These are phyloP conservation scores for Moricandia arvensis DNA, from an alignment of 345 rosid species.

Conservation along the genomic window DNA sequence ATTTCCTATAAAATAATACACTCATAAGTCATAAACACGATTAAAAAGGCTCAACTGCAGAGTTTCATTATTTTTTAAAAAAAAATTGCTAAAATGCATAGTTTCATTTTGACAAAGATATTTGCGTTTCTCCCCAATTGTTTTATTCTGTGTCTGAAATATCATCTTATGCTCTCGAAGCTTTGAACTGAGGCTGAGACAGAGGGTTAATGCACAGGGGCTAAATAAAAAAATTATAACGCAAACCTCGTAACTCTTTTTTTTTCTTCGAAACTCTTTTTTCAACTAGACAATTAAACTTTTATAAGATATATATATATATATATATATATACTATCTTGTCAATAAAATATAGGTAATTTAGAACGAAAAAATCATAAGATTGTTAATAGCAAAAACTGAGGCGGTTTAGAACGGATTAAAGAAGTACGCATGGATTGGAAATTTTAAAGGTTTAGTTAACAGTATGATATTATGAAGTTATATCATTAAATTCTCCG, in stretches of 20 bases:
- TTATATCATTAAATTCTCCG: not conserved
- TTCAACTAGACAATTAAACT: not conserved
- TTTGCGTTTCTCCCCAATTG: not conserved
- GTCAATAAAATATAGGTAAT: not conserved
- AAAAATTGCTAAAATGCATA: conserved; percentile 10
- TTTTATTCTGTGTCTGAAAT: conserved; percentile 10
- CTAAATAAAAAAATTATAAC: not conserved
- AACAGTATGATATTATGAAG: not conserved
- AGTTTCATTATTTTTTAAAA: not conserved
- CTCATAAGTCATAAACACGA: not conserved
- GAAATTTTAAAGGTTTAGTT: not conserved
- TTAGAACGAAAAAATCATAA: not conserved
- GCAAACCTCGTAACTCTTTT: no score
- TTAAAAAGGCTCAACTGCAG: conserved; percentile 10
- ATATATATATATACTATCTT: not conserved
- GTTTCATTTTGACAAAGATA: not conserved
- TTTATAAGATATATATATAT: not conserved
- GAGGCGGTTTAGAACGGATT: not conserved
- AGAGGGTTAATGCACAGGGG: not conserved
- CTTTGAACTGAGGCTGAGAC: not conserved
- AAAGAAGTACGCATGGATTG: not conserved
- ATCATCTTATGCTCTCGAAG: not conserved
- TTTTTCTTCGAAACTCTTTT: not conserved
- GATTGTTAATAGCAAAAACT: not conserved
- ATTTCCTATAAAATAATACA: not conserved